A percentile compares a stretch with the other conserved stretches of the same genome.
Evolutionary conservation across 1,284 basidiomycete species (phyloP).

Genomic region (Pascua guehoae): DNA sequence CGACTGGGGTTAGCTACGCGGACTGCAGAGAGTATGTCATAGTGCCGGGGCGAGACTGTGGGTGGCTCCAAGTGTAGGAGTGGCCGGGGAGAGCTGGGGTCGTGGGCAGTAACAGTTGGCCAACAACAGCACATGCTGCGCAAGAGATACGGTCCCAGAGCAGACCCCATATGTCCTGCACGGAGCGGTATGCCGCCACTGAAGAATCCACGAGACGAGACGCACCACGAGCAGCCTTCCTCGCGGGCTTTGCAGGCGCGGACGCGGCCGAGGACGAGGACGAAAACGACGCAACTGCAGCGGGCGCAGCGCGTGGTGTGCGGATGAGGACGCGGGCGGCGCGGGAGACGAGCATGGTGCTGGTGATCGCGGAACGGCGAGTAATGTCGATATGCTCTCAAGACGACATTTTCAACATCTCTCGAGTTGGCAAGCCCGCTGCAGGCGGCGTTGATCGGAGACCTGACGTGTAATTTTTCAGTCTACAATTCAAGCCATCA

Average conservation of each 20-base stretch:
- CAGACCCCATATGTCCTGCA: not conserved
- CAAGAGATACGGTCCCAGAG: not conserved
- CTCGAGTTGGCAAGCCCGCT: not conserved
- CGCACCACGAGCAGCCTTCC: not conserved
- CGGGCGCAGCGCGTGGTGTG: not conserved
- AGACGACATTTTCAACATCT: constrained; percentile 1
- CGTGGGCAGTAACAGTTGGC: not conserved
- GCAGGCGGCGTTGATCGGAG: constrained; percentile 38
- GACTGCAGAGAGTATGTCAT: too few relatives aligned
- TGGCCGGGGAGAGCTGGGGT: not conserved
- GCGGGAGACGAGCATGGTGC: constrained; percentile 5
- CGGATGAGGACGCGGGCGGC: not conserved
- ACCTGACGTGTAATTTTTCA: constrained; percentile 8
- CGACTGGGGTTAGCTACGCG: constrained; percentile 15
- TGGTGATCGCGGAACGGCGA: not conserved
- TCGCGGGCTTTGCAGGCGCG: not conserved
- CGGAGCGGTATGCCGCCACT: too few relatives aligned
- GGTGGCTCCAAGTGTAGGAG: too few relatives aligned
- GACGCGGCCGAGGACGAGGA: not conserved
- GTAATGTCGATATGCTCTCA: not conserved
- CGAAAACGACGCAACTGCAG: constrained; percentile 1
- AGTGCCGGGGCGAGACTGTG: too few relatives aligned
- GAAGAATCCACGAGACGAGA: not conserved
- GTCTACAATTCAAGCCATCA: not conserved
- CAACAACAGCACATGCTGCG: too few relatives aligned